Percentiles rank a stretch among this genome's conserved stretches.
phyloP scores from a whole-genome alignment of 225 moss, liverwort and hornwort genomes.

The Marchantia polymorpha region DNA sequence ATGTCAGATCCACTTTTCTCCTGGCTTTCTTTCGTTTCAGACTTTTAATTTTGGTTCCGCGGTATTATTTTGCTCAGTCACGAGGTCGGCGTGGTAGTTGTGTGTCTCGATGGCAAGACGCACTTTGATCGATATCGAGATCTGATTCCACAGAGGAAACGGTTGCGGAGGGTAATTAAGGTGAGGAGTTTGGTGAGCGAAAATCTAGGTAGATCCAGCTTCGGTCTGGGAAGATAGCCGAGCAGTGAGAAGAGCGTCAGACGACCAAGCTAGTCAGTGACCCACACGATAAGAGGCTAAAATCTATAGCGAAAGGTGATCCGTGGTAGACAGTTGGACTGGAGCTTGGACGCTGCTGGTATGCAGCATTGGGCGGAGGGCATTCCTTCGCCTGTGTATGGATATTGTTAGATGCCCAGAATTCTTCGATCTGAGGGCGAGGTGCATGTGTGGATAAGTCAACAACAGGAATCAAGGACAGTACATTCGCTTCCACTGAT shows the following conservation, averaged over 20 bases:
- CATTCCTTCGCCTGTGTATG: not conserved
- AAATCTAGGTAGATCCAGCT: not conserved
- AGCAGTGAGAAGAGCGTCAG: not conserved
- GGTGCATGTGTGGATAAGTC: not conserved
- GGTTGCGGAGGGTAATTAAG: not conserved
- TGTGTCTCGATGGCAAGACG: not conserved
- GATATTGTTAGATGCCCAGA: not conserved
- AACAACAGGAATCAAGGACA: not conserved
- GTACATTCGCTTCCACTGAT: not conserved
- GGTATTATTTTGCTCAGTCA: not conserved
- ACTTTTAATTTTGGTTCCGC: not conserved
- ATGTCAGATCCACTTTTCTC: no score
- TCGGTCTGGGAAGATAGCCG: no score
- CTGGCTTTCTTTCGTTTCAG: not conserved
- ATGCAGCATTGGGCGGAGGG: not conserved
- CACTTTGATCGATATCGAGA: not conserved
- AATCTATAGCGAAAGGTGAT: not conserved
- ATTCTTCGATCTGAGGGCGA: not conserved
- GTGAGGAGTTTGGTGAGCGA: not conserved
- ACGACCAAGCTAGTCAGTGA: not conserved
- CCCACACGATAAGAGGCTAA: not conserved
- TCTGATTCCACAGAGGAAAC: not conserved
- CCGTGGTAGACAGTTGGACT: conserved; percentile 25
- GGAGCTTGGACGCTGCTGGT: not conserved
- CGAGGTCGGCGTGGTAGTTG: not conserved